Conservation (phyloP, 1,284 basidiomycete genomes). For the Rhodotorula sp. region DNA sequence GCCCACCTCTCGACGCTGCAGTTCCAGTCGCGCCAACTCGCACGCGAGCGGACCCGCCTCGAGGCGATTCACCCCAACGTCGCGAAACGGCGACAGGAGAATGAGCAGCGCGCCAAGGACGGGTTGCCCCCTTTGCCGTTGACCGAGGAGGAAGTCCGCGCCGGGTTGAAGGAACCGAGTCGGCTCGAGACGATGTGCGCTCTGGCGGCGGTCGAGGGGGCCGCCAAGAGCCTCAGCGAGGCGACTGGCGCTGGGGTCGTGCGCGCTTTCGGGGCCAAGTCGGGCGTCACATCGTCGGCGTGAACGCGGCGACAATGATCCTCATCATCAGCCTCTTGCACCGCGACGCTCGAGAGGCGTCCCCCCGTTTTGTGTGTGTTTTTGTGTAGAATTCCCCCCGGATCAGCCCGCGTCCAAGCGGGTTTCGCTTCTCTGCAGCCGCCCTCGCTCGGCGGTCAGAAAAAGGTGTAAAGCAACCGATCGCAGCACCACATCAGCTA, state of each 20-base stretch:
- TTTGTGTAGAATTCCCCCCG: background rate
- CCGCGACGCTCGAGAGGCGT: no score
- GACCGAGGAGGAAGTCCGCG: conserved; percentile 70
- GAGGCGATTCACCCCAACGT: conserved; percentile 62
- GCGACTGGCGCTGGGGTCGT: conserved; percentile 45
- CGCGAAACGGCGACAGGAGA: conserved; percentile 85
- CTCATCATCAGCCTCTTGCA: background rate
- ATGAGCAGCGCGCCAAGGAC: conserved; percentile 73
- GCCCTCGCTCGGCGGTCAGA: no score
- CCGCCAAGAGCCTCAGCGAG: conserved; percentile 49
- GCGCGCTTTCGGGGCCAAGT: conserved; percentile 32
- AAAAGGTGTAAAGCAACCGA: no score
- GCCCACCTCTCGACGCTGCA: conserved; percentile 92
- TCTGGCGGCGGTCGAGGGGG: conserved; percentile 50
- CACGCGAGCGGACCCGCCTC: conserved; percentile 78
- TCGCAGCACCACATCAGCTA: no score
- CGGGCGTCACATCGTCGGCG: conserved; percentile 14
- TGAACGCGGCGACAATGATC: background rate
- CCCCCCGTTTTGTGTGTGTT: background rate
- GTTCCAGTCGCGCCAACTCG: conserved; percentile 86
- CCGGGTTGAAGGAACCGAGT: conserved; percentile 78
- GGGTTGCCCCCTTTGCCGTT: conserved; percentile 74
- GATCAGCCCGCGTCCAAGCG: no score
- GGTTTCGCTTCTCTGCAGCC: background rate
- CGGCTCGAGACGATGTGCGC: conserved; percentile 77